Evolutionary conservation across 2,329 filamentous ascomycete species (phyloP).

Genomic region (Colletotrichum sp.): DNA sequence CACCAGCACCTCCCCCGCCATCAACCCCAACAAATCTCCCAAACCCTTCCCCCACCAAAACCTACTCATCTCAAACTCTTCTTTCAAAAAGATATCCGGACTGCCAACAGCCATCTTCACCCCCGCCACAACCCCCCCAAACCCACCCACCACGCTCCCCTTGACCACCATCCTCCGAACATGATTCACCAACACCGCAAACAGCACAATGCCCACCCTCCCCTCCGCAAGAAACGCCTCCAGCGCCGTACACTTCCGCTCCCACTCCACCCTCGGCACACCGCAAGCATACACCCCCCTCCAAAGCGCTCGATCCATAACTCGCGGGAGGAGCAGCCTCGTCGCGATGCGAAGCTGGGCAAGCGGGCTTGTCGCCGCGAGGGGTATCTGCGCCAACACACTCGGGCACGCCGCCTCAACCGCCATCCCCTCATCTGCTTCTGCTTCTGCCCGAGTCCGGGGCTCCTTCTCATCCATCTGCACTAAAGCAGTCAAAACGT

Average conservation of each 20-base stretch:
- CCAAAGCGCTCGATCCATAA: accelerated
- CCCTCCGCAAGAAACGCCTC: constrained; percentile 17
- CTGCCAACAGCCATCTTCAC: constrained; percentile 39
- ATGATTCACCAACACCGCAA: constrained; percentile 44
- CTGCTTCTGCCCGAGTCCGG: too few relatives aligned
- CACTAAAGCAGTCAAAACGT: accelerated
- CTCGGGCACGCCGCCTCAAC: accelerated
- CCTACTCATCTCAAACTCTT: constrained; percentile 27
- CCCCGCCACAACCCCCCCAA: constrained; percentile 33
- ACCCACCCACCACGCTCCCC: constrained; percentile 32
- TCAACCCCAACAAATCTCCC: background rate
- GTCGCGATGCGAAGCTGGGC: background rate
- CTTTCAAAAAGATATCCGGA: constrained; percentile 38
- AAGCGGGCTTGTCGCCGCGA: background rate
- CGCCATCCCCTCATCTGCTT: accelerated
- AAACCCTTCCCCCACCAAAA: background rate
- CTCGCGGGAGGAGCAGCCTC: accelerated
- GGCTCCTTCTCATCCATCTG: background rate
- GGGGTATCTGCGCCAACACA: background rate
- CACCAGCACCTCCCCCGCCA: background rate
- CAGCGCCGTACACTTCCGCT: background rate
- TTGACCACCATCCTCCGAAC: constrained; percentile 36
- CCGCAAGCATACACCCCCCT: accelerated
- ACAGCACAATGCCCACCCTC: constrained; percentile 25
- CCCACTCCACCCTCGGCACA: background rate